A percentile compares a stretch with the other conserved stretches of the same genome.
Evolutionary conservation across 352 stramenopile genomes (phyloP).

Genomic region (Pythium grandisporangium): DNA sequence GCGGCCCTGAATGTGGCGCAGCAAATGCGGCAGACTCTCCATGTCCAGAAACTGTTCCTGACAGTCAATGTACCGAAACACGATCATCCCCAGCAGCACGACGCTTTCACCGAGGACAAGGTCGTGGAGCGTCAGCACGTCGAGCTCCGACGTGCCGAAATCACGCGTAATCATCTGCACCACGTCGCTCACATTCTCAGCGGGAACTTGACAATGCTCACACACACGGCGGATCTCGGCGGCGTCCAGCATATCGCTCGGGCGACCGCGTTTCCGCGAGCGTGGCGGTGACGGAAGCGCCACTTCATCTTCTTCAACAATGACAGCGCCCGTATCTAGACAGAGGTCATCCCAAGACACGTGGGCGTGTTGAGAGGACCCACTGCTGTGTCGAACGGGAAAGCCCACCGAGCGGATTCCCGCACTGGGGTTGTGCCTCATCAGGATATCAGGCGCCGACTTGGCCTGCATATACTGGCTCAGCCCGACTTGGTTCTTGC

Average conservation of each 20-base stretch:
- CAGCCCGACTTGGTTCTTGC: constrained; percentile 10
- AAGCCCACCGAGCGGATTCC: not conserved
- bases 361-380: constrained; percentile 6
- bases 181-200: constrained; percentile 30
- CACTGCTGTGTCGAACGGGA: constrained; percentile 4
- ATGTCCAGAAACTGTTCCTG: constrained; percentile 46
- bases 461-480: constrained; percentile 11
- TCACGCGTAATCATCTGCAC: constrained; percentile 32
- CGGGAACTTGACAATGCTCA: constrained; percentile 28
- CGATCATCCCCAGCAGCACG: constrained; percentile 58
- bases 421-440: constrained; percentile 1
- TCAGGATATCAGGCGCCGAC: constrained; percentile 12
- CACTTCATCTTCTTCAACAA: constrained; percentile 32
- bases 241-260: constrained; percentile 33
- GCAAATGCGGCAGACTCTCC: constrained; percentile 29
- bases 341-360: constrained; percentile 20
- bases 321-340: constrained; percentile 9
- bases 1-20: constrained; percentile 48
- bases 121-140: constrained; percentile 63
- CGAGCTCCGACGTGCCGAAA: constrained; percentile 59
- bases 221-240: constrained; percentile 43
- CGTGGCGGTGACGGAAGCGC: constrained; percentile 22
- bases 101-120: constrained; percentile 53
- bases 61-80: constrained; percentile 58
- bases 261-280: constrained; percentile 41